Percentiles rank a stretch among this genome's conserved stretches.
These are phyloP conservation scores for Trichoderma simmonsii DNA, from an alignment of 2,329 filamentous ascomycete genomes.

Conservation along the genomic window DNA sequence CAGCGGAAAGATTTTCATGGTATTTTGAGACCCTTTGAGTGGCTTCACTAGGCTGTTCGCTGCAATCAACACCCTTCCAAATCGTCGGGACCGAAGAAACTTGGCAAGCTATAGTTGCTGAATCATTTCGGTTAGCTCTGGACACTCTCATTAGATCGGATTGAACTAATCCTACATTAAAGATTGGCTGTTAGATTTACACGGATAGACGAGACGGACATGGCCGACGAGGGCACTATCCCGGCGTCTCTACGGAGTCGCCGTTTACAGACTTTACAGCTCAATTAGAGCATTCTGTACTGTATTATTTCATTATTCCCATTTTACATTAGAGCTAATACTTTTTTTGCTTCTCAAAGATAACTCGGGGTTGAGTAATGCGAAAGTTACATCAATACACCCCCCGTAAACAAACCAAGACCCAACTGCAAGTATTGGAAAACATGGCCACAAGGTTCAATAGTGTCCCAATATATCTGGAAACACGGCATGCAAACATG, in stretches of 20 bases:
- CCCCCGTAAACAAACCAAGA: not conserved
- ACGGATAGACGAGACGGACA: not conserved
- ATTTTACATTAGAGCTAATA: too few relatives aligned
- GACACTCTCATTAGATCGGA: not conserved
- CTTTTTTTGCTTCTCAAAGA: not conserved
- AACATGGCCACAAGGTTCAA: not conserved
- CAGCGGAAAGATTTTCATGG: not conserved
- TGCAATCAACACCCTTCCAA: not conserved
- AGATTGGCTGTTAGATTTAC: not conserved
- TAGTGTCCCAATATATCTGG: not conserved
- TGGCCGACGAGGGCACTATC: not conserved
- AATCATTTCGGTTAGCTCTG: not conserved
- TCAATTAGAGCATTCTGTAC: not conserved
- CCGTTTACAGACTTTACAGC: not conserved
- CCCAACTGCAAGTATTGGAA: not conserved
- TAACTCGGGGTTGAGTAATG: not conserved
- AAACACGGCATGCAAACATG: not conserved
- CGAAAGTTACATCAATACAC: not conserved
- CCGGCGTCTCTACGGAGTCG: not conserved
- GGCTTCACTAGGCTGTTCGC: not conserved
- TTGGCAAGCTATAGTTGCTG: not conserved
- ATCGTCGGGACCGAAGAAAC: not conserved
- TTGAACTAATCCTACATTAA: not conserved
- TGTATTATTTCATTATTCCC: not conserved
- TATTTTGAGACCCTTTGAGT: not conserved